Evolutionary conservation across 129 eudicot species (phyloP).

Genomic region (Gnaphalium uliginosum): DNA sequence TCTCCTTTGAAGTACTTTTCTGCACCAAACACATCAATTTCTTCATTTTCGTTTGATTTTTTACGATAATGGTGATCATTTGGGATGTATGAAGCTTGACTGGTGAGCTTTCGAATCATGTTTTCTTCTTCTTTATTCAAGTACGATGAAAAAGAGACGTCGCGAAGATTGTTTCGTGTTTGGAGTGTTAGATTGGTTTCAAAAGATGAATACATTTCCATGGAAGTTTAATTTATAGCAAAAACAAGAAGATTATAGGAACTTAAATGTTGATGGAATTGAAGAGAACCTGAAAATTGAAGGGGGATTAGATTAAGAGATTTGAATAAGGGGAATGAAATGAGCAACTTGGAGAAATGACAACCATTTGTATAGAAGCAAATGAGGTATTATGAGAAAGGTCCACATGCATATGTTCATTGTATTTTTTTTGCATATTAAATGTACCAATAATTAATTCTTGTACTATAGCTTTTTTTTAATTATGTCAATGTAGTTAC

Average conservation of each 20-base stretch:
- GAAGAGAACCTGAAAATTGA: neutral
- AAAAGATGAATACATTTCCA: conserved; percentile 41
- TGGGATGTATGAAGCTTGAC: conserved; percentile 22
- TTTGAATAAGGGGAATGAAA: conserved; percentile 19
- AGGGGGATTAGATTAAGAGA: conserved; percentile 14
- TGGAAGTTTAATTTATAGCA: conserved; percentile 10
- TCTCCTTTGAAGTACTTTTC: conserved; percentile 80
- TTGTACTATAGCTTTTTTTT: too few species aligned
- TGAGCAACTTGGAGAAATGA: conserved; percentile 37
- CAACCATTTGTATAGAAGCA: conserved; percentile 28
- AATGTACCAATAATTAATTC: neutral
- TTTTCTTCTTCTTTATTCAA: conserved; percentile 49
- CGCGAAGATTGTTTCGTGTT: conserved; percentile 40
- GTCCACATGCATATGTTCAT: conserved; percentile 45
- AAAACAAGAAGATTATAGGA: conserved; percentile 1
- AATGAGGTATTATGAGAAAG: conserved; percentile 24
- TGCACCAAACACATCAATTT: conserved; percentile 77
- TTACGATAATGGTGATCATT: conserved; percentile 24
- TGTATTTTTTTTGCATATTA: neutral
- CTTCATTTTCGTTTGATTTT: conserved; percentile 46
- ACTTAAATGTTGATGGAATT: conserved; percentile 1
- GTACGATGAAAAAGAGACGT: conserved; percentile 70
- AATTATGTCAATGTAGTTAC: too few species aligned
- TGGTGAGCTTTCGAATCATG: conserved; percentile 28
- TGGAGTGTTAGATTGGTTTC: conserved; percentile 43